These are phyloP conservation scores for Tremellales sp. DNA, from an alignment of 1,284 basidiomycete species.

Conservation along the genomic window DNA sequence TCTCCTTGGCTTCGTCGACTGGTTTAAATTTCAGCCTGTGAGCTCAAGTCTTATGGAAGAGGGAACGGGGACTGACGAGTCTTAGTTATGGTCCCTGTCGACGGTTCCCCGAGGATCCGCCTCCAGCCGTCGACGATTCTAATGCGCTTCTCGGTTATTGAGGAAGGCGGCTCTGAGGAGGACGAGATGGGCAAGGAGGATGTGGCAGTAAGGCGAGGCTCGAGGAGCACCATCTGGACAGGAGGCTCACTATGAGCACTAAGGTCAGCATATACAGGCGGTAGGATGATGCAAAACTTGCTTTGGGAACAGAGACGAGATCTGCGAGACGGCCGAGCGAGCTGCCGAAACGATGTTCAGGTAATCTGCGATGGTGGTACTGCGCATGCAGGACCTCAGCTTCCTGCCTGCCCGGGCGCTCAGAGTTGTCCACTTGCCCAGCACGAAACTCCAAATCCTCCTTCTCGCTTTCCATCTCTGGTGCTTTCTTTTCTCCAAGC, in stretches of 20 bases:
- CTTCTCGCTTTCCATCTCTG: neutral
- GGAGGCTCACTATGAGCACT: constrained; percentile 8
- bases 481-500: constrained; percentile 15
- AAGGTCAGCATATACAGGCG: neutral
- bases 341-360: constrained; percentile 31
- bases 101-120: constrained; percentile 24
- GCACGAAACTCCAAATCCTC: neutral
- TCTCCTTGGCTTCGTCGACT: neutral
- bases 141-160: constrained; percentile 23
- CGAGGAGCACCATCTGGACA: constrained; percentile 31
- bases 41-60: neutral
- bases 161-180: neutral
- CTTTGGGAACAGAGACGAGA: constrained; percentile 17
- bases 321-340: constrained; percentile 19
- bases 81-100: constrained; percentile 15
- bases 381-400: constrained; percentile 6
- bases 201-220: constrained; percentile 22
- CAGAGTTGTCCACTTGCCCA: neutral
- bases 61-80: neutral
- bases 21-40: neutral
- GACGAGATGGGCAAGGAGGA: constrained; percentile 30
- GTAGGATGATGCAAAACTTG: constrained; percentile 9
- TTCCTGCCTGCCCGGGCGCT: neutral
- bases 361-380: constrained; percentile 30
- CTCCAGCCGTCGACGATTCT: constrained; percentile 22